Base-by-base conservation (phyloP, 768 basidiomycete species). In the Tulasnella calospora region DNA sequence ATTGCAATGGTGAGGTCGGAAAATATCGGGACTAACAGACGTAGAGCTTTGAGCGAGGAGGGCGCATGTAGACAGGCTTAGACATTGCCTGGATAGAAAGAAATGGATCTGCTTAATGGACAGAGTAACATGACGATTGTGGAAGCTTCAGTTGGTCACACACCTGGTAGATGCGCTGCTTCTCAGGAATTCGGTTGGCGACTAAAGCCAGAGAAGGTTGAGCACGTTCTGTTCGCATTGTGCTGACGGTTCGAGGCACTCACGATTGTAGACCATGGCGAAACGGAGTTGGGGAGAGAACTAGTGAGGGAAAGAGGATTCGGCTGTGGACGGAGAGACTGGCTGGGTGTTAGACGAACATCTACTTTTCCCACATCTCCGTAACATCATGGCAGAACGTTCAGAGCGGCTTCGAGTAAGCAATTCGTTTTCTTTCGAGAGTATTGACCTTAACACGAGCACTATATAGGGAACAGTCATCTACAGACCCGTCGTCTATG, bases 401-500 rank as follows among this genome's bases (percentile, higher is more conserved):
- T 51, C 80, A 19, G 81, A 81, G 76, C 81, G 81, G 6, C 79
- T 78, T 21, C 80, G 79, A 51, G 80, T 82, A 57, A 57, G 72
- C 33, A 33, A 23, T n/a, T n/a, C 41, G 44, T 46, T 35, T 71
- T 80, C 78, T 74, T 80, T 73, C 72, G 79, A 51, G 38, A 13
- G 19, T 7, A 51, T 35, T 30, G 47, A 75, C 75, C 74, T 81
- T 82, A 40, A 74, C 79, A 51, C 77, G 79, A 44, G 79, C 40
- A 61, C 38, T 35, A 30, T 40, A 38, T 81, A 97, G 95, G 96
- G 95, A 46, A 86, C 96, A 57, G 92, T 89, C 80, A 94, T 99
- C 74, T 90, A 90, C 83, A 89, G 98, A 72, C 94, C 96, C 1
- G 90, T 99, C 81, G 94, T 99, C 79, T 99, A 98, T 85, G 98